These are phyloP conservation scores for button mushroom (Agaricus bisporus) DNA, from an alignment of 768 basidiomycete species.

Conservation along the genomic window DNA sequence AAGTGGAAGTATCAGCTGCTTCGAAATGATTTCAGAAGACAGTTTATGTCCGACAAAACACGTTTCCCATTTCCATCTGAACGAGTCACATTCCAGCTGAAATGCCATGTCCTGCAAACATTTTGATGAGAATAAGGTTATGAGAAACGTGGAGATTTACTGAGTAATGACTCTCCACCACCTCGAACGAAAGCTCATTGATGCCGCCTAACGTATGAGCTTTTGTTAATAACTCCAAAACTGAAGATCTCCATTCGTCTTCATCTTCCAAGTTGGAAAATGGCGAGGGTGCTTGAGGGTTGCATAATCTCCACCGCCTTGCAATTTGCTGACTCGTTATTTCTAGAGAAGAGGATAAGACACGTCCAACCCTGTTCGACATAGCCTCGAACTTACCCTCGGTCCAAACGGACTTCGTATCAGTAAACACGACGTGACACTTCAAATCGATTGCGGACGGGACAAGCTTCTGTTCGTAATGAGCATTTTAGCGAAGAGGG, in stretches of 20 bases:
- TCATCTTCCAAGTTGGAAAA: conserved; percentile 36
- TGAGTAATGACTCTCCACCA: conserved; percentile 53
- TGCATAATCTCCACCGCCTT: conserved; percentile 65
- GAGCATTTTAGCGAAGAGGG: conserved; percentile 6
- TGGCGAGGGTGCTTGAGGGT: conserved; percentile 29
- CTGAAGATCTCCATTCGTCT: conserved; percentile 53
- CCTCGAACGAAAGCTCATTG: conserved; percentile 49
- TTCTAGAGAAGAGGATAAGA: conserved; percentile 21
- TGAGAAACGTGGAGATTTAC: conserved; percentile 28
- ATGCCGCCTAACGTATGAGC: conserved; percentile 62
- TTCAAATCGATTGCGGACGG: conserved; percentile 47
- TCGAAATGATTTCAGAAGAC: conserved; percentile 71
- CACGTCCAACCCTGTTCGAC: conserved; percentile 9
- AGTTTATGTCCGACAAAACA: conserved; percentile 54
- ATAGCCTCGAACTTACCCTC: conserved; percentile 45
- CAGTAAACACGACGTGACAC: conserved; percentile 62
- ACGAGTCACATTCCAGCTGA: conserved; percentile 48
- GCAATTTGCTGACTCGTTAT: conserved; percentile 53
- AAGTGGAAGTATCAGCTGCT: conserved; percentile 71
- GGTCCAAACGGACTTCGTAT: conserved; percentile 68
- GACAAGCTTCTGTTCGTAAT: conserved; percentile 52
- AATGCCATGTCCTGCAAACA: conserved; percentile 58
- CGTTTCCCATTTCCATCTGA: conserved; percentile 81
- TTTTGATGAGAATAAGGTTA: conserved; percentile 3
- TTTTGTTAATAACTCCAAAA: conserved; percentile 47